phyloP scores from a whole-genome alignment of 306 rosid genomes.

The Pachyrhizus erosus region DNA sequence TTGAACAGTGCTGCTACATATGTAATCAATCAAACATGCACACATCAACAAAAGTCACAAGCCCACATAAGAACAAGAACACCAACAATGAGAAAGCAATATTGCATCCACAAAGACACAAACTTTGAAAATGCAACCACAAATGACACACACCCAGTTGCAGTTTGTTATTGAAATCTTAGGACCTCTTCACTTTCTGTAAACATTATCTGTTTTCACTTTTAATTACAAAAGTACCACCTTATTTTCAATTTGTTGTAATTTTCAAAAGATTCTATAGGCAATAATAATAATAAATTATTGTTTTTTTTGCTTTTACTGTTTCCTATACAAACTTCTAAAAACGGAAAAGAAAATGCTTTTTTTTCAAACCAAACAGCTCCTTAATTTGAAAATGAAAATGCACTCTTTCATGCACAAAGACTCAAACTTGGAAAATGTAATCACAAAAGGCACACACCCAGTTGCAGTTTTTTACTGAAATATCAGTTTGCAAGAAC shows the following conservation, averaged over 20 bases:
- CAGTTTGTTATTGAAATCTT: not conserved
- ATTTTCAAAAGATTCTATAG: not conserved
- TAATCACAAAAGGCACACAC: not conserved
- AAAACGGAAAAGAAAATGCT: not conserved
- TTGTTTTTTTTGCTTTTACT: not conserved
- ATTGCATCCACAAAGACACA: conserved; percentile 5
- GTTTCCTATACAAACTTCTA: not conserved
- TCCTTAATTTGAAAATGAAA: not conserved
- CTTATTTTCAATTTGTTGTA: not conserved
- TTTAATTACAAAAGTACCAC: not conserved
- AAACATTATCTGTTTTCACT: not conserved
- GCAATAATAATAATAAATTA: too few relatives aligned
- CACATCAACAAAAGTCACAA: conserved; percentile 4
- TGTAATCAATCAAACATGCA: conserved; percentile 30
- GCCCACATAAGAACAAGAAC: conserved; percentile 17
- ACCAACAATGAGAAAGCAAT: conserved; percentile 16
- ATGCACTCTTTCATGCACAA: conserved; percentile 5
- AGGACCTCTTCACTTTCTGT: not conserved
- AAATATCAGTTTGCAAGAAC: not conserved
- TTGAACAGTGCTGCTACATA: conserved; percentile 48
- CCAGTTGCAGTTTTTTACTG: not conserved
- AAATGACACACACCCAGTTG: conserved; percentile 24
- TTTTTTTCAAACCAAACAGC: not conserved
- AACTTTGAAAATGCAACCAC: conserved; percentile 28
- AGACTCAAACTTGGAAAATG: conserved; percentile 33